Percentiles rank a stretch among this genome's conserved stretches.
Conservation (phyloP, 352 stramenopile genomes). For the Phytopythium montanum region DNA sequence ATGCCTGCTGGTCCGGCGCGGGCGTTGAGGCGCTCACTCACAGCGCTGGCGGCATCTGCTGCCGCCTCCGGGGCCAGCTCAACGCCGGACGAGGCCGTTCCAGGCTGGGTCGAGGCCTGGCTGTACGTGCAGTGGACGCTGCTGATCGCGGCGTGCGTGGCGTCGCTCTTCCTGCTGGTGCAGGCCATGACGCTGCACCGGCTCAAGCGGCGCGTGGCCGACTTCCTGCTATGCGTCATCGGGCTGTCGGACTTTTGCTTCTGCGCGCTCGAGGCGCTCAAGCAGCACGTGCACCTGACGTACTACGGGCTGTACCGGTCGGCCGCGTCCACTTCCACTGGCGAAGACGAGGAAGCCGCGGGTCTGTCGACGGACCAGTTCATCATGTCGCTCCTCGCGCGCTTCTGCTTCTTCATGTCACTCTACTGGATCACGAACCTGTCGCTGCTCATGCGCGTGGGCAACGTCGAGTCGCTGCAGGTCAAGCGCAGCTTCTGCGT, state of each 20-base stretch:
- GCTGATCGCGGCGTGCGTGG: conserved; percentile 29
- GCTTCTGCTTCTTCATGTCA: conserved; percentile 73
- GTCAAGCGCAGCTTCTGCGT: conserved; percentile 41
- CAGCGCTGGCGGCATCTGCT: background rate
- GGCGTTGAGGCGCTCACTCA: background rate
- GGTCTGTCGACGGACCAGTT: conserved; percentile 11
- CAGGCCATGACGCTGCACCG: conserved; percentile 57
- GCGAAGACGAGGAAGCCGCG: background rate
- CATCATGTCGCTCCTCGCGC: conserved; percentile 36
- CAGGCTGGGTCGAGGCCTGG: conserved; percentile 41
- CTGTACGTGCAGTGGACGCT: conserved; percentile 44
- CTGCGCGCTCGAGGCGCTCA: conserved; percentile 39
- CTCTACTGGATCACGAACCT: conserved; percentile 69
- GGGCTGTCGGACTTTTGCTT: conserved; percentile 56
- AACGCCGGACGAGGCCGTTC: conserved; percentile 3
- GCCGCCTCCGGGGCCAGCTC: background rate
- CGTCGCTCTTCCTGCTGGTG: conserved; percentile 53
- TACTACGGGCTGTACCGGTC: conserved; percentile 40
- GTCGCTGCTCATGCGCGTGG: conserved; percentile 64
- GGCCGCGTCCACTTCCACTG: too few species aligned
- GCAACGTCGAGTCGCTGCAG: conserved; percentile 50
- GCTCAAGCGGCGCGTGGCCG: conserved; percentile 60
- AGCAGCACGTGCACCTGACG: conserved; percentile 34
- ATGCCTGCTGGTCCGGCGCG: background rate
- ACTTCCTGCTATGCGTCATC: conserved; percentile 67